Conservation (phyloP, 2,329 filamentous ascomycete species). For the Calonectria fujianensis region DNA sequence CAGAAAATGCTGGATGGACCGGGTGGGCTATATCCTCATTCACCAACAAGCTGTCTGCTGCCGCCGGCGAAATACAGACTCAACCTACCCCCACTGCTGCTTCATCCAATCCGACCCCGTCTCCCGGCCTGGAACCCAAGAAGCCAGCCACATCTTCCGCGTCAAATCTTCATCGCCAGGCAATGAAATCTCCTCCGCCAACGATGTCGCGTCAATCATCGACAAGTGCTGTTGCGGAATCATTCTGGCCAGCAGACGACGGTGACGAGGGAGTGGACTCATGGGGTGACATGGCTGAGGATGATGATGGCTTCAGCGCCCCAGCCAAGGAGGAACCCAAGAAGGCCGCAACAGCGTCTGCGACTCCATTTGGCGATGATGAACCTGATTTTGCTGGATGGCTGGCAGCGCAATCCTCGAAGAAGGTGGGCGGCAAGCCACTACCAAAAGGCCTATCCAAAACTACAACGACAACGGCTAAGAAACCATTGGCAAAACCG, state of each 20-base stretch:
- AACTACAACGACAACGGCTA: slow-evolving; percentile 61
- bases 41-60: slow-evolving; percentile 92
- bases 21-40: slow-evolving; percentile 99
- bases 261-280: slow-evolving; percentile 81
- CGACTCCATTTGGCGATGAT: slow-evolving; percentile 83
- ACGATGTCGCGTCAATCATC: slow-evolving; percentile 69
- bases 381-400: slow-evolving; percentile 98
- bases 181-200: slow-evolving; percentile 71
- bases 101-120: slow-evolving; percentile 63
- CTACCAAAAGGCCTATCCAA: slow-evolving; percentile 91
- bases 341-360: slow-evolving; percentile 59
- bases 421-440: slow-evolving; percentile 80
- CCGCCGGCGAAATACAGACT: slow-evolving; percentile 88
- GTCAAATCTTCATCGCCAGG: slow-evolving; percentile 77
- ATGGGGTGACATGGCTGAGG: slow-evolving; percentile 83
- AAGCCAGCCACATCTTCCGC: slow-evolving; percentile 69
- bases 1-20: slow-evolving; percentile 79
- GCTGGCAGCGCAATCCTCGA: slow-evolving; percentile 88
- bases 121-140: slow-evolving; percentile 63
- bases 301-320: slow-evolving; percentile 68
- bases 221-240: slow-evolving; percentile 66
- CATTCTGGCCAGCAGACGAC: slow-evolving; percentile 73
- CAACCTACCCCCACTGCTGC: slow-evolving; percentile 66
- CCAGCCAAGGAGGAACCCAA: slow-evolving; percentile 49
- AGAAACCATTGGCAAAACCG: slow-evolving; percentile 66